A percentile compares a stretch with the other conserved stretches of the same genome.
Evolutionary conservation across 768 basidiomycete species (phyloP).

Genomic region (Termitomyces sp.): DNA sequence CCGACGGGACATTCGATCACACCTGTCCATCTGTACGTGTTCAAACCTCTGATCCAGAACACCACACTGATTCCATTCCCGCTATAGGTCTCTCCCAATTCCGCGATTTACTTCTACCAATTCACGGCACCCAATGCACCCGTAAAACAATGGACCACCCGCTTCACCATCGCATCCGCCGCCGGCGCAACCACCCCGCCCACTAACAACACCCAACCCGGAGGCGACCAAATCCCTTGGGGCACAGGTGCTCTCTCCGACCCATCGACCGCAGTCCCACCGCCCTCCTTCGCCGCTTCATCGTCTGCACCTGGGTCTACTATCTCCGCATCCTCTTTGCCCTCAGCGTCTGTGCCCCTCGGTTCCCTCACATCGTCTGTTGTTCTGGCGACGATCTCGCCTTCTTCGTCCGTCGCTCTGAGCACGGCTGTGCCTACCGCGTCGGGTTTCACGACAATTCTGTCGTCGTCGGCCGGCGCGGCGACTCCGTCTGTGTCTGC

Average conservation of each 20-base stretch:
- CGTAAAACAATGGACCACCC: conserved; percentile 60
- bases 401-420: background rate
- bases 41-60: background rate
- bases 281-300: conserved; percentile 20
- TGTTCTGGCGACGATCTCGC: background rate
- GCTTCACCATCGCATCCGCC: conserved; percentile 65
- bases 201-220: conserved; percentile 47
- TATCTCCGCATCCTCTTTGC: conserved; percentile 1
- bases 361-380: background rate
- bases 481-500: background rate
- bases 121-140: conserved; percentile 44
- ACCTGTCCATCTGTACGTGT: conserved; percentile 63
- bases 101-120: conserved; percentile 79
- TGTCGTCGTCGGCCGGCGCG: background rate
- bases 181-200: conserved; percentile 42
- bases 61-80: background rate
- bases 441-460: background rate
- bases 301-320: conserved; percentile 3
- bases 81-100: conserved; percentile 52
- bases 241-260: conserved; percentile 57
- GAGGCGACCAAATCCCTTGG: conserved; percentile 54
- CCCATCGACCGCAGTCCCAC: conserved; percentile 30
- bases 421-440: background rate
- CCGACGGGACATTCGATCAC: conserved; percentile 42
- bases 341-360: background rate